A percentile compares a stretch with the other conserved stretches of the same genome.
Evolutionary conservation across 2,329 filamentous ascomycete genomes (phyloP).

Genomic region (Penicillium griseofulvum): DNA sequence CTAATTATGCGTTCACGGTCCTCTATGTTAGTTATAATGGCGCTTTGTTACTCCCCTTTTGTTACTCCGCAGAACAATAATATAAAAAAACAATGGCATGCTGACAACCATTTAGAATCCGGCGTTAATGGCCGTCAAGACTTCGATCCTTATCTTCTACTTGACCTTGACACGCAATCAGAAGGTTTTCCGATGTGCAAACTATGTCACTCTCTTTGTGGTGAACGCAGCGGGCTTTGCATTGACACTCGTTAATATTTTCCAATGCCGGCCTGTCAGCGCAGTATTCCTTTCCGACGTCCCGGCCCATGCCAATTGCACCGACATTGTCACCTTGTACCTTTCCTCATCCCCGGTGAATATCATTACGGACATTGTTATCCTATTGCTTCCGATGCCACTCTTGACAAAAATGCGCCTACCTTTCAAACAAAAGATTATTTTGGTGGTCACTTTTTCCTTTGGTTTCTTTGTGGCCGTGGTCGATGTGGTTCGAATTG

Average conservation of each 20-base stretch:
- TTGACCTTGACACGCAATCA: slow-evolving; percentile 77
- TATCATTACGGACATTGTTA: slow-evolving; percentile 84
- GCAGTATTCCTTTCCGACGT: slow-evolving; percentile 62
- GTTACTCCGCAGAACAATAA: background rate
- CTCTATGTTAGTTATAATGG: slow-evolving; percentile 51
- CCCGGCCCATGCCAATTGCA: slow-evolving; percentile 52
- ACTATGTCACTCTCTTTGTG: slow-evolving; percentile 72
- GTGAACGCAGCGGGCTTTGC: slow-evolving; percentile 77
- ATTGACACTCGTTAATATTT: slow-evolving; percentile 80
- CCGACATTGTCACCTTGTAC: slow-evolving; percentile 62
- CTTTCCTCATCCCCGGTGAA: slow-evolving; percentile 81
- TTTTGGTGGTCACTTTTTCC: slow-evolving; percentile 80
- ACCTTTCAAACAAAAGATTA: slow-evolving; percentile 80
- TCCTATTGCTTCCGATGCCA: slow-evolving; percentile 82
- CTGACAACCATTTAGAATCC: slow-evolving; percentile 62
- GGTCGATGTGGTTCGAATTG: slow-evolving; percentile 85
- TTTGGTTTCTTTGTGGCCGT: slow-evolving; percentile 84
- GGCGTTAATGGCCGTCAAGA: slow-evolving; percentile 85
- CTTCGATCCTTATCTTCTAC: slow-evolving; percentile 89
- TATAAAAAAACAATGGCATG: background rate
- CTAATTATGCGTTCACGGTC: slow-evolving; percentile 60
- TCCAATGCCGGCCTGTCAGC: slow-evolving; percentile 75
- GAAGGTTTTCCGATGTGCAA: slow-evolving; percentile 73
- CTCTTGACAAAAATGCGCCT: slow-evolving; percentile 83
- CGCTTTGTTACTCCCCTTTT: background rate